Evolutionary conservation across 2,329 filamentous ascomycete genomes (phyloP).

Genomic region (Fusarium sp.): DNA sequence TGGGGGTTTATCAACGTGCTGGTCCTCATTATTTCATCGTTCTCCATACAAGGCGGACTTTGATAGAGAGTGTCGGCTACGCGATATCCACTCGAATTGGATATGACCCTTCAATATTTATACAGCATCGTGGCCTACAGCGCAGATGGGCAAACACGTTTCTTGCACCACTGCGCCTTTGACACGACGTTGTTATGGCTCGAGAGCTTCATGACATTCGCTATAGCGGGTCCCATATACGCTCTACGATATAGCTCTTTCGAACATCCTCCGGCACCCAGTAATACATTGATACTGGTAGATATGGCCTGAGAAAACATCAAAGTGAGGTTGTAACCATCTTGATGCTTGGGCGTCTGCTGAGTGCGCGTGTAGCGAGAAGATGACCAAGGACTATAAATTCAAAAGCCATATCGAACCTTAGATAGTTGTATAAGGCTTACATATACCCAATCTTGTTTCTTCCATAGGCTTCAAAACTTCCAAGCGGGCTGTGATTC

Average conservation of each 20-base stretch:
- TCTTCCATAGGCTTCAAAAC: not conserved
- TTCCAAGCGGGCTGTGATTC: not conserved
- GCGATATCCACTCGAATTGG: not conserved
- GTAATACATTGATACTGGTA: not conserved
- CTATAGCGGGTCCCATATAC: not conserved
- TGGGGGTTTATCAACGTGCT: constrained; percentile 89
- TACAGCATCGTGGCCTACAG: not conserved
- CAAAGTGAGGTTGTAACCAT: too few species aligned
- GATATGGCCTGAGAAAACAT: too few species aligned
- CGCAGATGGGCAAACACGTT: not conserved
- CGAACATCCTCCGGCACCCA: not conserved
- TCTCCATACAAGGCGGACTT: constrained; percentile 90
- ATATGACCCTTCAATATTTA: not conserved
- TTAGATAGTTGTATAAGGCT: not conserved
- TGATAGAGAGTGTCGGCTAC: constrained; percentile 54
- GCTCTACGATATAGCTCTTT: not conserved
- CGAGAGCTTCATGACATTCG: not conserved
- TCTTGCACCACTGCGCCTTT: not conserved
- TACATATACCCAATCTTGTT: constrained; percentile 9
- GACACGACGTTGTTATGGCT: not conserved
- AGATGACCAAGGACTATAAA: not conserved
- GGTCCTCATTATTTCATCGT: constrained; percentile 85
- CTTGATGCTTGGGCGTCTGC: too few species aligned
- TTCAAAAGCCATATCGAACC: not conserved
- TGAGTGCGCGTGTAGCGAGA: too few species aligned